A percentile compares a stretch with the other conserved stretches of the same genome.
Evolutionary conservation across 805 yeast species (phyloP).

Genomic region (Lipomyces starkeyi): DNA sequence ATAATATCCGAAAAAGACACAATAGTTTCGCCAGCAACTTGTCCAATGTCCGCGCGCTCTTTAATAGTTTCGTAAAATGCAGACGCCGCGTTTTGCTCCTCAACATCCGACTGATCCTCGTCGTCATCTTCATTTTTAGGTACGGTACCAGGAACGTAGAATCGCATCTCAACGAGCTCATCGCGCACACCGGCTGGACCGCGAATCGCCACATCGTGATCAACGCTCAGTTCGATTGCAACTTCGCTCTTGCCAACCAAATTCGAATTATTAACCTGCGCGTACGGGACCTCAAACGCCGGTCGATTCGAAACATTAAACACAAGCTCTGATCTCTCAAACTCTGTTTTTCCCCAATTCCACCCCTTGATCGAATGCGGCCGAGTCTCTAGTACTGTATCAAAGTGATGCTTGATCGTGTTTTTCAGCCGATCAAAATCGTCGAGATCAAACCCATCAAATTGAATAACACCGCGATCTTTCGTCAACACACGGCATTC

Average conservation of each 20-base stretch:
- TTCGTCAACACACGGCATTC: slow-evolving; percentile 89
- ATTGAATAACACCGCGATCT: slow-evolving; percentile 79
- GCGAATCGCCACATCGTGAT: slow-evolving; percentile 51
- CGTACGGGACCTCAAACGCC: slow-evolving; percentile 86
- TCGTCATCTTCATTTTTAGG: slow-evolving; percentile 50
- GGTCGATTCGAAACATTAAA: slow-evolving; percentile 89
- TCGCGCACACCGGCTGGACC: slow-evolving; percentile 76
- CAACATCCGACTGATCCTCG: slow-evolving; percentile 47
- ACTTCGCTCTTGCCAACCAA: slow-evolving; percentile 92
- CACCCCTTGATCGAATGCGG: slow-evolving; percentile 97
- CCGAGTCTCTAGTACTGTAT: slow-evolving; percentile 72
- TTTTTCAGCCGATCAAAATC: slow-evolving; percentile 82
- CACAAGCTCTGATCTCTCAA: slow-evolving; percentile 88
- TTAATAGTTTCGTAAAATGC: slow-evolving; percentile 88
- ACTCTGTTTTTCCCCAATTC: slow-evolving; percentile 97
- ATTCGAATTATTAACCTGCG: slow-evolving; percentile 80
- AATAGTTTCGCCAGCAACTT: slow-evolving; percentile 91
- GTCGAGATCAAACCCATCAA: slow-evolving; percentile 90
- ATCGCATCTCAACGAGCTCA: slow-evolving; percentile 92
- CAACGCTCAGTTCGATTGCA: slow-evolving; percentile 74
- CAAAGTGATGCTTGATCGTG: slow-evolving; percentile 80
- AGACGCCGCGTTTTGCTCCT: slow-evolving; percentile 73
- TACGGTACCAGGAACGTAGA: slow-evolving; percentile 88
- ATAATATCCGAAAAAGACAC: slow-evolving; percentile 89
- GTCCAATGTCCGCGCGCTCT: slow-evolving; percentile 93